phyloP scores from a whole-genome alignment of 2,329 filamentous ascomycete genomes.

The Colletotrichum lupini region DNA sequence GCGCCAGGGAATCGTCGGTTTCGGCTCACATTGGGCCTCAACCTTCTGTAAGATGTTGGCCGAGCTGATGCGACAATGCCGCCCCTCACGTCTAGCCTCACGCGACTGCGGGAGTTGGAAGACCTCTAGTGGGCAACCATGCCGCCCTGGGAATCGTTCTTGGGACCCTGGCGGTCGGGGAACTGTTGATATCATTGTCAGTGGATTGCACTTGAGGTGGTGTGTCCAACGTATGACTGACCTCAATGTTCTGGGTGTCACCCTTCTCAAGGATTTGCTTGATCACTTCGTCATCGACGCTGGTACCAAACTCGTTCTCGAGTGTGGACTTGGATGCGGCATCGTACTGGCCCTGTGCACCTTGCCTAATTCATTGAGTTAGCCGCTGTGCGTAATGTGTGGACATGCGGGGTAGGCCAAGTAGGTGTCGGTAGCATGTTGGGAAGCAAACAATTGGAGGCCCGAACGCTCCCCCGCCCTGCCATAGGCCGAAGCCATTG shows the following conservation, averaged over 20 bases:
- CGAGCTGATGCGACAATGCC: background rate
- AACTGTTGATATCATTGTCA: slow-evolving; percentile 50
- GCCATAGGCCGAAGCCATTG: background rate
- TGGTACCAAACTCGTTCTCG: slow-evolving; percentile 88
- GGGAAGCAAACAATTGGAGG: background rate
- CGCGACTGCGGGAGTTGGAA: background rate
- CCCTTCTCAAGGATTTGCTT: slow-evolving; percentile 84
- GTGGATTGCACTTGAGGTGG: background rate
- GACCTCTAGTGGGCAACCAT: slow-evolving; percentile 54
- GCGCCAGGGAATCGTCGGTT: no score
- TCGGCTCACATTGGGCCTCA: no score
- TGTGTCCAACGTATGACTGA: slow-evolving; percentile 43
- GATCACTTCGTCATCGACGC: slow-evolving; percentile 82
- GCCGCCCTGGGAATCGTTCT: slow-evolving; percentile 62
- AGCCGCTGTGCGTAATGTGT: background rate
- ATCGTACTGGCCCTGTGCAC: slow-evolving; percentile 83
- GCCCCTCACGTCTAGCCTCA: background rate
- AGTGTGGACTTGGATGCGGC: slow-evolving; percentile 79
- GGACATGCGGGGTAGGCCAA: background rate
- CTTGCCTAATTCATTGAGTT: slow-evolving; percentile 71
- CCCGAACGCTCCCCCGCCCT: background rate
- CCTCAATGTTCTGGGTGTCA: slow-evolving; percentile 69
- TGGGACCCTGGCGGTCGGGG: slow-evolving; percentile 61
- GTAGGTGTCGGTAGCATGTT: background rate
- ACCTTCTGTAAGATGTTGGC: background rate